A percentile compares a stretch with the other conserved stretches of the same genome.
These are phyloP conservation scores for Pichia sp. DNA, from an alignment of 1,139 yeast species.

Conservation along the genomic window DNA sequence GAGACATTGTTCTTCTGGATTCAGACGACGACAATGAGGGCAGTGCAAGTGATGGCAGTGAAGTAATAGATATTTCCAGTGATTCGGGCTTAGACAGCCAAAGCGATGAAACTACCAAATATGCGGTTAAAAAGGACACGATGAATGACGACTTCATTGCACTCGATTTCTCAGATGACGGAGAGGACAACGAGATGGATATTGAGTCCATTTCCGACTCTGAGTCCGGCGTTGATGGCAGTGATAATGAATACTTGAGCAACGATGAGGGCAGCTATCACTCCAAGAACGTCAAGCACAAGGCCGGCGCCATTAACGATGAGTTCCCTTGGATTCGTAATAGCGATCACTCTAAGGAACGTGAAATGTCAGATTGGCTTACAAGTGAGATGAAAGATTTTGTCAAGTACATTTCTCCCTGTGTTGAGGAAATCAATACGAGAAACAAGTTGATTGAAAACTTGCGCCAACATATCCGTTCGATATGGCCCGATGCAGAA, in stretches of 20 bases:
- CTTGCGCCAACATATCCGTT: constrained; percentile 48
- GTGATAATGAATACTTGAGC: constrained; percentile 27
- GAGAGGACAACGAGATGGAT: constrained; percentile 25
- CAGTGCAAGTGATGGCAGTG: constrained; percentile 4
- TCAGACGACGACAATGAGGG: constrained; percentile 9
- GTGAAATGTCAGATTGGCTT: constrained; percentile 80
- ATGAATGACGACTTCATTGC: constrained; percentile 55
- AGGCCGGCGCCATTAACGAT: constrained; percentile 27
- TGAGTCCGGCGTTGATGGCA: constrained; percentile 11
- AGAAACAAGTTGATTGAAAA: constrained; percentile 63
- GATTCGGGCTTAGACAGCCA: neutral
- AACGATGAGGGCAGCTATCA: constrained; percentile 27
- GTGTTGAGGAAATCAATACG: constrained; percentile 60
- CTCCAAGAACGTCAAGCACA: constrained; percentile 21
- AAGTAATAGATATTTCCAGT: neutral
- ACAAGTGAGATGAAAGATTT: constrained; percentile 85
- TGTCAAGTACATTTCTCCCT: constrained; percentile 82
- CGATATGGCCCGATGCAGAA: constrained; percentile 75
- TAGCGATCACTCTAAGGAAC: constrained; percentile 66
- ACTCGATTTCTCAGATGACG: constrained; percentile 42
- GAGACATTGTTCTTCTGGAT: constrained; percentile 4
- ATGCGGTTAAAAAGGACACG: too few species aligned
- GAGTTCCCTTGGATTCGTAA: constrained; percentile 77
- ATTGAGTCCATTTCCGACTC: constrained; percentile 10
- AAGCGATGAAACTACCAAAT: too few species aligned